Evolutionary conservation across 78 protist genomes (phyloP).

Genomic region (Dictyostelium brefeldianum): DNA sequence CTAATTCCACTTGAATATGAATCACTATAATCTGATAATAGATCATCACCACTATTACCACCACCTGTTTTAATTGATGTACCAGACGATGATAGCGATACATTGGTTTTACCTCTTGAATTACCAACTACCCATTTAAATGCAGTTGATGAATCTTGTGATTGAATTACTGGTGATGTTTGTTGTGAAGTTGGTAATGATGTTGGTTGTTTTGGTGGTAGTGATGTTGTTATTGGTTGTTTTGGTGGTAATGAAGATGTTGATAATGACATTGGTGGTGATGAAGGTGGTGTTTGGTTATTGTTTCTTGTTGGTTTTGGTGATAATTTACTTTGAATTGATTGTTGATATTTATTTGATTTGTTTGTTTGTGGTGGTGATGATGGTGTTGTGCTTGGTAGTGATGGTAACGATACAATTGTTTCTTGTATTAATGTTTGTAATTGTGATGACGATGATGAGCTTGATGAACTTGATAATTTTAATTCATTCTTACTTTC

Average conservation of each 20-base stretch:
- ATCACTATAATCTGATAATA: not conserved
- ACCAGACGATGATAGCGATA: not conserved
- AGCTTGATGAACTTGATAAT: not conserved
- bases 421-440: not conserved
- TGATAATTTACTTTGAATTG: not conserved
- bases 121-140: constrained; percentile 16
- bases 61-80: not conserved
- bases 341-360: not conserved
- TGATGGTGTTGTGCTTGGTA: not conserved
- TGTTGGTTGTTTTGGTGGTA: constrained; percentile 18
- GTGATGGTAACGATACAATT: not conserved
- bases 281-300: not conserved
- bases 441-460: not conserved
- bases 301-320: not conserved
- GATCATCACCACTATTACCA: not conserved
- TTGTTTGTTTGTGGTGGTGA: not conserved
- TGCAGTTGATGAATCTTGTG: not conserved
- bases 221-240: not conserved
- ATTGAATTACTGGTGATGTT: not conserved
- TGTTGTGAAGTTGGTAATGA: not conserved
- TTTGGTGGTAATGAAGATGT: not conserved
- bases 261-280: not conserved
- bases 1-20: constrained; percentile 6
- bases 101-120: not conserved
- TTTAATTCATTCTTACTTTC: not conserved